A percentile compares a stretch with the other conserved stretches of the same genome.
Evolutionary conservation across 2,329 filamentous ascomycete genomes (phyloP).

Genomic region (Fusarium irregulare): DNA sequence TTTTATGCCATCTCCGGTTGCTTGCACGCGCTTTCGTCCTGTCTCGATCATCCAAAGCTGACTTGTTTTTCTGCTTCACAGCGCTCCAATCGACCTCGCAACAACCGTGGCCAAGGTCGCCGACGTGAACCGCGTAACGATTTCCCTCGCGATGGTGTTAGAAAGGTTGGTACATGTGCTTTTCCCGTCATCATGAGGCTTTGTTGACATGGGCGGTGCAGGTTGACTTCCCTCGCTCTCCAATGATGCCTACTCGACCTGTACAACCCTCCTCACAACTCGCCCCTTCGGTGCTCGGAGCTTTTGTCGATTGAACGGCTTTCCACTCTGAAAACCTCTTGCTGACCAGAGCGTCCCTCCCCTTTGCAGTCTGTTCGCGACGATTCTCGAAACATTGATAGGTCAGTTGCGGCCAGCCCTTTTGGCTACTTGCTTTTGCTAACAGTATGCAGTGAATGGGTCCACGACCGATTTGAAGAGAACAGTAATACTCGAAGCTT

Average conservation of each 20-base stretch:
- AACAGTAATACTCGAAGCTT: constrained; percentile 61
- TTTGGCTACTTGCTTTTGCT: constrained; percentile 8
- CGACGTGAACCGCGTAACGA: constrained; percentile 54
- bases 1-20: neutral
- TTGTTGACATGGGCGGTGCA: constrained; percentile 40
- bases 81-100: constrained; percentile 51
- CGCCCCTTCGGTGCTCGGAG: constrained; percentile 48
- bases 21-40: constrained; percentile 22
- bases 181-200: constrained; percentile 10
- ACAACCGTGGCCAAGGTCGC: constrained; percentile 51
- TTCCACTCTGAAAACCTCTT: constrained; percentile 51
- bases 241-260: constrained; percentile 45
- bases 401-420: constrained; percentile 60
- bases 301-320: constrained; percentile 48
- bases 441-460: constrained; percentile 77
- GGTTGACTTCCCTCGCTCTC: constrained; percentile 52
- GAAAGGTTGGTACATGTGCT: constrained; percentile 74
- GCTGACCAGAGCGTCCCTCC: constrained; percentile 53
- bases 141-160: constrained; percentile 84
- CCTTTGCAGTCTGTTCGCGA: constrained; percentile 69
- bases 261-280: constrained; percentile 47
- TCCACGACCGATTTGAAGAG: constrained; percentile 90
- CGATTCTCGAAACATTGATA: constrained; percentile 75
- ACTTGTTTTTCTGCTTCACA: constrained; percentile 30
- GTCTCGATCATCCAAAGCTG: constrained; percentile 26